Conservation (phyloP, 2,329 filamentous ascomycete species). For the Exutisphaerella laricina region DNA sequence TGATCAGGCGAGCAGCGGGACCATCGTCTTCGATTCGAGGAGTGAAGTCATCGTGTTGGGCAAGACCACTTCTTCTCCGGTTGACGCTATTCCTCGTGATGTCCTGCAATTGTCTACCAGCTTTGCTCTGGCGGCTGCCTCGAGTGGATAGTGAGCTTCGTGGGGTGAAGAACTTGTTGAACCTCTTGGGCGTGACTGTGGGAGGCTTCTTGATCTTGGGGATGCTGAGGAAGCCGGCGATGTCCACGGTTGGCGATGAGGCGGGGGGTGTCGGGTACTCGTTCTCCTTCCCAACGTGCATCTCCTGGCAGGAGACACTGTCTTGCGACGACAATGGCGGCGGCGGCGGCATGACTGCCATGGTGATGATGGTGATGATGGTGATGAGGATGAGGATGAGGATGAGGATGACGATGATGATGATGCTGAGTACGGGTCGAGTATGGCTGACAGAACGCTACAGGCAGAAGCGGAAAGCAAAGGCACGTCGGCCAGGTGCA, state of each 20-base stretch:
- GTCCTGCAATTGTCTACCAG: conserved; percentile 45
- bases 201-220: conserved; percentile 43
- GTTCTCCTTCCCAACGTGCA: conserved; percentile 31
- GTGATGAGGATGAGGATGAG: neutral
- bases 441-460: no score
- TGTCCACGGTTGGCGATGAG: conserved; percentile 26
- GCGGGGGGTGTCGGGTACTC: conserved; percentile 9
- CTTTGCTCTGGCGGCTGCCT: conserved; percentile 32
- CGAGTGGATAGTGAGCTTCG: conserved; percentile 31
- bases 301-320: conserved; percentile 24
- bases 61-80: conserved; percentile 20
- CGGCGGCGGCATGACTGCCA: conserved; percentile 27
- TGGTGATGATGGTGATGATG: conserved; percentile 13
- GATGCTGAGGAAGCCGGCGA: conserved; percentile 18
- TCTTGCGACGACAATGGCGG: conserved; percentile 29
- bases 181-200: conserved; percentile 48
- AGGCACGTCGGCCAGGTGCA: no score
- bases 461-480: no score
- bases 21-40: conserved; percentile 15
- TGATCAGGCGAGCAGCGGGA: conserved; percentile 27
- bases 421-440: neutral
- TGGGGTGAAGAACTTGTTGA: conserved; percentile 49
- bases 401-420: neutral
- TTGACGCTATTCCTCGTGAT: conserved; percentile 46
- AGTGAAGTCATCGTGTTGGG: conserved; percentile 14